Conservation (phyloP, 208 protist genomes). For the Leishmania major region DNA sequence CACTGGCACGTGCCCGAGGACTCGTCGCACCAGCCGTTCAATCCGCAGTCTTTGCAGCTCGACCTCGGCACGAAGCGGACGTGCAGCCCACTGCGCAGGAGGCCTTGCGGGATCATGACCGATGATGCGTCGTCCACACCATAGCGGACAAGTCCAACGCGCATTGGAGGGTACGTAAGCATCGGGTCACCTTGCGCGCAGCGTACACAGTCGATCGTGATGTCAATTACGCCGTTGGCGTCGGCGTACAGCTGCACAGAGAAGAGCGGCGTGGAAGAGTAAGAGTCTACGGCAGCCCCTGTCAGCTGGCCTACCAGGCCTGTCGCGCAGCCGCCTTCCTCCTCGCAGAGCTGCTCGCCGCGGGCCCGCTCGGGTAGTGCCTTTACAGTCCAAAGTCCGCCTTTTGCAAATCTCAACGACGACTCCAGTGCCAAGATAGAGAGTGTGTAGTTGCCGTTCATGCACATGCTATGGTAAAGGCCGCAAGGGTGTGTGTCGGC, state of each 20-base stretch:
- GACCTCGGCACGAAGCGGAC: slow-evolving; percentile 15
- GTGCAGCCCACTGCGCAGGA: slow-evolving; percentile 23
- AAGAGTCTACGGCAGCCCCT: background rate
- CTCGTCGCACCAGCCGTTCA: slow-evolving; percentile 39
- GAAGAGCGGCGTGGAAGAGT: background rate
- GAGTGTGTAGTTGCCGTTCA: slow-evolving; percentile 35
- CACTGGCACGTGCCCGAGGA: slow-evolving; percentile 25
- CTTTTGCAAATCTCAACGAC: background rate
- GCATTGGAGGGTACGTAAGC: slow-evolving; percentile 29
- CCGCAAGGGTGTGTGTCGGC: background rate
- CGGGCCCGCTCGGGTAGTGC: background rate
- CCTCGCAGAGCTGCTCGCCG: background rate
- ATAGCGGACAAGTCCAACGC: slow-evolving; percentile 38
- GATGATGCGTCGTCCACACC: slow-evolving; percentile 37
- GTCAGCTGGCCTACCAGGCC: background rate
- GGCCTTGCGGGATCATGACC: slow-evolving; percentile 18
- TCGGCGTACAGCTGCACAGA: slow-evolving; percentile 8
- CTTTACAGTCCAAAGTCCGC: background rate
- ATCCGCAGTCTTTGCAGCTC: slow-evolving; percentile 15
- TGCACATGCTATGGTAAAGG: slow-evolving; percentile 20
- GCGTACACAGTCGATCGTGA: background rate
- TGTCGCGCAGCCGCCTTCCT: background rate
- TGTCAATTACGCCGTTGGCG: background rate
- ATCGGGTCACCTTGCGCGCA: background rate
- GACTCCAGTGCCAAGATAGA: slow-evolving; percentile 33